Conservation (phyloP, 495 filamentous ascomycete species). For the Darksidea phi region DNA sequence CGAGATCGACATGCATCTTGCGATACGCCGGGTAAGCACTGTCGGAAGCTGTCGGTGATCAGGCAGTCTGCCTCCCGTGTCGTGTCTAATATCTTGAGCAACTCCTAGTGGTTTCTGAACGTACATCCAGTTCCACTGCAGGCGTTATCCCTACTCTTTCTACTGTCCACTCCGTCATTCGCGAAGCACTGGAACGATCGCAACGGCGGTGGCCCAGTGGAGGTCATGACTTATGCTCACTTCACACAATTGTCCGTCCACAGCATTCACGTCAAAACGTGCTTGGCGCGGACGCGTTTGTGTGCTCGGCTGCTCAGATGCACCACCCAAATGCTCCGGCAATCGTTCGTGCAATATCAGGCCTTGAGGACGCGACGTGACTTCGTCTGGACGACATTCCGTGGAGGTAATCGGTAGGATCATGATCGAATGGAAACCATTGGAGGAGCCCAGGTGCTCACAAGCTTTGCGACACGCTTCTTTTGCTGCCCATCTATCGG, state of each 20-base stretch:
- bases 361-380: constrained; percentile 1
- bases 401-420: constrained; percentile 16
- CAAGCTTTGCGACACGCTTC: constrained; percentile 33
- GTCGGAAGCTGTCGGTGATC: too few species aligned
- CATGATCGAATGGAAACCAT: constrained; percentile 21
- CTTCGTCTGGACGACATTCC: background rate
- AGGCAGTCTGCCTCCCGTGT: too few species aligned
- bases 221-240: constrained; percentile 32
- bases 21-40: too few species aligned
- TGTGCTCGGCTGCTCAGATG: background rate
- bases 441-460: constrained; percentile 2
- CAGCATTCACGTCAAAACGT: constrained; percentile 6
- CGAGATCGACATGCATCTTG: too few species aligned
- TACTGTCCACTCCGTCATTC: background rate
- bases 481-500: constrained; percentile 30
- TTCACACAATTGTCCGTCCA: constrained; percentile 29
- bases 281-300: background rate
- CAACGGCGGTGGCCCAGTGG: constrained; percentile 17
- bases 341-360: constrained; percentile 19
- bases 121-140: background rate
- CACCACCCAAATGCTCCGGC: background rate
- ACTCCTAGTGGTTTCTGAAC: too few species aligned
- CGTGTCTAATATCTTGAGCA: too few species aligned
- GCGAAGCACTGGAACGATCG: constrained; percentile 17
- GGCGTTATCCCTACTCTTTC: background rate